A percentile compares a stretch with the other conserved stretches of the same genome.
Conservation (phyloP, 2,329 filamentous ascomycete species). For the Cladosporium sp. region DNA sequence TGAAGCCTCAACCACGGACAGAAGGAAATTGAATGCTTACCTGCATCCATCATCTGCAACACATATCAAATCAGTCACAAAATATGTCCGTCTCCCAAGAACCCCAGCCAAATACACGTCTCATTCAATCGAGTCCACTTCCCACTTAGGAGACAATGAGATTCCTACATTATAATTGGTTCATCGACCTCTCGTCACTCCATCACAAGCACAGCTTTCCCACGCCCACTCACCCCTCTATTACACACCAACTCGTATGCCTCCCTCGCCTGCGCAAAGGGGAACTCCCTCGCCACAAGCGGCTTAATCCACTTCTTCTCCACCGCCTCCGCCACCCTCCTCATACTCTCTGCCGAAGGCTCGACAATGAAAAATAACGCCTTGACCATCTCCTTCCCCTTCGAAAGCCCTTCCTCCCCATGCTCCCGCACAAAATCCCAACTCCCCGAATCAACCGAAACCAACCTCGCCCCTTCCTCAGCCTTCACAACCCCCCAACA, state of each 20-base stretch:
- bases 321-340: not conserved
- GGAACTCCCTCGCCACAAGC: not conserved
- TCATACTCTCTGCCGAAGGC: not conserved
- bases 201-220: slow-evolving; percentile 1
- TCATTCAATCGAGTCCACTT: too few species aligned
- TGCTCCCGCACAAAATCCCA: slow-evolving; percentile 18
- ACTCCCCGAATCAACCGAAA: slow-evolving; percentile 20
- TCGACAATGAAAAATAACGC: slow-evolving; percentile 7
- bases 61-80: too few species aligned
- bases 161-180: too few species aligned
- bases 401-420: not conserved
- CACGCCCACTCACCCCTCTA: not conserved
- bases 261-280: not conserved
- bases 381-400: not conserved
- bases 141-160: too few species aligned
- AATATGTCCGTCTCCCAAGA: too few species aligned
- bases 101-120: too few species aligned
- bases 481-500: not conserved
- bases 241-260: not conserved
- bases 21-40: too few species aligned
- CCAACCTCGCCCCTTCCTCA: not conserved
- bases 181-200: not conserved
- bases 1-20: too few species aligned
- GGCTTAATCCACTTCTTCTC: not conserved
- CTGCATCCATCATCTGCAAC: too few species aligned